These are phyloP conservation scores for Lipomyces chichibuensis DNA, from an alignment of 805 yeast genomes.

Conservation along the genomic window DNA sequence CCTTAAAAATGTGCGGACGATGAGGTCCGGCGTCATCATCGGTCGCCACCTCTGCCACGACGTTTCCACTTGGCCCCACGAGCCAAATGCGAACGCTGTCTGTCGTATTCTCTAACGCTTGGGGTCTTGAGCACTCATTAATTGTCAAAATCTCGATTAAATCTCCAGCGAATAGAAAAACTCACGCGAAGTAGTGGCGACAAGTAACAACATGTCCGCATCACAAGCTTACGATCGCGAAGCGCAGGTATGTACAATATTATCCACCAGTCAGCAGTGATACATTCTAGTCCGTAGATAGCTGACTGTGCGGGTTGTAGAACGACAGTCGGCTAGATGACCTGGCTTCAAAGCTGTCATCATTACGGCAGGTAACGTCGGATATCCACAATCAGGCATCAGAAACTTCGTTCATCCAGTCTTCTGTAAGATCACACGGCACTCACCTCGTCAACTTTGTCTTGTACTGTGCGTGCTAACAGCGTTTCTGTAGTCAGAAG, in stretches of 20 bases:
- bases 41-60: too few relatives aligned
- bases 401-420: conserved; percentile 49
- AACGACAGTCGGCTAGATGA: conserved; percentile 66
- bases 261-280: neutral
- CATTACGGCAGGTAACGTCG: conserved; percentile 65
- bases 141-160: neutral
- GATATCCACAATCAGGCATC: conserved; percentile 69
- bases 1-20: too few relatives aligned
- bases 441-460: neutral
- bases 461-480: neutral
- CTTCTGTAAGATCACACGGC: conserved; percentile 40
- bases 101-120: too few relatives aligned
- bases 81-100: too few relatives aligned
- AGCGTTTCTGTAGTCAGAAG: conserved; percentile 23
- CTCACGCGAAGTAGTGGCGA: neutral
- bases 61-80: too few relatives aligned
- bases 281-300: neutral
- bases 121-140: too few relatives aligned
- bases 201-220: conserved; percentile 20
- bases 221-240: conserved; percentile 41
- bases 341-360: conserved; percentile 66
- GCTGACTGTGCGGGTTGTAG: conserved; percentile 42
- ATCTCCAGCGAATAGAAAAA: neutral
- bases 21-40: neutral
- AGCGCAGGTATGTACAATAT: conserved; percentile 38